Conservation (phyloP, 108 stramenopile species). For the Skeletonema potamos region DNA sequence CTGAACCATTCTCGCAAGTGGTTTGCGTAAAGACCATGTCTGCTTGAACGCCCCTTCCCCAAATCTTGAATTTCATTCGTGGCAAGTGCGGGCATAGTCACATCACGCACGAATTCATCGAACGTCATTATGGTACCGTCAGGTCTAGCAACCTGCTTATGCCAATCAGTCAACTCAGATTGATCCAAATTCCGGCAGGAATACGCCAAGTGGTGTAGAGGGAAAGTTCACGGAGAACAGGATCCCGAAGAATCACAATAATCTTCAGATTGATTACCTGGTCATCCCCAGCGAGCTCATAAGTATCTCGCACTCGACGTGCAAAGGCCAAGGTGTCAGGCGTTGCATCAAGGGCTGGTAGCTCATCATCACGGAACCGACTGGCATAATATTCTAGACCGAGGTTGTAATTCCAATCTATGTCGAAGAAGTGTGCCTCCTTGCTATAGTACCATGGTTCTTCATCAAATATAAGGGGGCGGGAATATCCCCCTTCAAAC, state of each 20-base stretch:
- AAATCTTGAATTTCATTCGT: background rate
- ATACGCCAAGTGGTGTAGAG: conserved; percentile 24
- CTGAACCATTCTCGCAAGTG: conserved; percentile 39
- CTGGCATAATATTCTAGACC: no score
- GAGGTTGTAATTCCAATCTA: no score
- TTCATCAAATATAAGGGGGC: no score
- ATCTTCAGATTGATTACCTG: conserved; percentile 16
- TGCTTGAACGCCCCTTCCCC: background rate
- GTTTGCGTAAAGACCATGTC: conserved; percentile 24
- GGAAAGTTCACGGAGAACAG: conserved; percentile 22
- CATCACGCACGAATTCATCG: conserved; percentile 15
- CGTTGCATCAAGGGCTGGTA: conserved; percentile 25
- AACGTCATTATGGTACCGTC: conserved; percentile 23
- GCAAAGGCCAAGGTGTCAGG: conserved; percentile 19
- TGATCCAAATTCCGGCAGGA: conserved; percentile 4
- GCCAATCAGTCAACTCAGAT: conserved; percentile 16
- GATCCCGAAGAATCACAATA: conserved; percentile 37
- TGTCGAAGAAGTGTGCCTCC: no score
- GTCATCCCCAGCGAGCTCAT: conserved; percentile 21
- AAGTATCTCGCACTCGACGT: conserved; percentile 7
- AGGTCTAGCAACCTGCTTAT: conserved; percentile 6
- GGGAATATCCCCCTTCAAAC: no score
- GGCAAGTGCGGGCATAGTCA: conserved; percentile 16
- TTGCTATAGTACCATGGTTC: no score
- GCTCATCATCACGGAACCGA: no score